These are phyloP conservation scores for Angomonas ambiguus DNA, from an alignment of 208 protist genomes.

Conservation along the genomic window DNA sequence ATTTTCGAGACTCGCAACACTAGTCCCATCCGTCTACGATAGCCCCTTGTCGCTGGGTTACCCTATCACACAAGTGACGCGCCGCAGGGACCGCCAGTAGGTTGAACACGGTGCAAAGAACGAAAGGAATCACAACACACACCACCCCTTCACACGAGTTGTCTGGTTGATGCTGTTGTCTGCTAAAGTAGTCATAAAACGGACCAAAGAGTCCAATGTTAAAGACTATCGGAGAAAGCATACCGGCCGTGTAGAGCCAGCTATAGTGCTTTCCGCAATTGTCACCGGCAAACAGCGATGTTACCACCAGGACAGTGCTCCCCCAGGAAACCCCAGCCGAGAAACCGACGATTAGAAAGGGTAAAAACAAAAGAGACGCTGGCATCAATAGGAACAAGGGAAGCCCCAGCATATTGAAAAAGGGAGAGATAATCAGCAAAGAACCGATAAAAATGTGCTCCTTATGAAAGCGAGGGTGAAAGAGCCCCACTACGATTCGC, in stretches of 20 bases:
- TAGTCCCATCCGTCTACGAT: background rate
- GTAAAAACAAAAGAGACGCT: constrained; percentile 34
- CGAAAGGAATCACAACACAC: constrained; percentile 51
- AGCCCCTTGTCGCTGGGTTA: background rate
- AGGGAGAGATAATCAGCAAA: constrained; percentile 44
- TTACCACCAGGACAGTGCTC: constrained; percentile 66
- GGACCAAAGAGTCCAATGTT: constrained; percentile 72
- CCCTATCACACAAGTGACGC: constrained; percentile 22
- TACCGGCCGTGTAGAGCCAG: constrained; percentile 76
- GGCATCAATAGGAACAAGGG: constrained; percentile 50
- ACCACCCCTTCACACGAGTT: constrained; percentile 42
- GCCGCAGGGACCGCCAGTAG: constrained; percentile 31
- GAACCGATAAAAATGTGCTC: constrained; percentile 29
- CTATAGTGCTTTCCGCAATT: constrained; percentile 85
- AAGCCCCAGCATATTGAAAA: constrained; percentile 61
- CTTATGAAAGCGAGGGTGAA: constrained; percentile 41
- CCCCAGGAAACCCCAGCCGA: constrained; percentile 78
- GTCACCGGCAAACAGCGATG: constrained; percentile 41
- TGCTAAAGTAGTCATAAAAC: constrained; percentile 62
- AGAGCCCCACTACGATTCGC: constrained; percentile 53
- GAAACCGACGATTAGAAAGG: constrained; percentile 71
- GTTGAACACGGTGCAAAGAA: constrained; percentile 54
- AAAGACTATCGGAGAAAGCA: constrained; percentile 75
- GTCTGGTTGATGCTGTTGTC: background rate
- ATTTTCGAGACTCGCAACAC: too few relatives aligned